Percentiles rank a stretch among this genome's conserved stretches.
phyloP scores from a whole-genome alignment of 306 rosid species.

The Cucurbita pepo region DNA sequence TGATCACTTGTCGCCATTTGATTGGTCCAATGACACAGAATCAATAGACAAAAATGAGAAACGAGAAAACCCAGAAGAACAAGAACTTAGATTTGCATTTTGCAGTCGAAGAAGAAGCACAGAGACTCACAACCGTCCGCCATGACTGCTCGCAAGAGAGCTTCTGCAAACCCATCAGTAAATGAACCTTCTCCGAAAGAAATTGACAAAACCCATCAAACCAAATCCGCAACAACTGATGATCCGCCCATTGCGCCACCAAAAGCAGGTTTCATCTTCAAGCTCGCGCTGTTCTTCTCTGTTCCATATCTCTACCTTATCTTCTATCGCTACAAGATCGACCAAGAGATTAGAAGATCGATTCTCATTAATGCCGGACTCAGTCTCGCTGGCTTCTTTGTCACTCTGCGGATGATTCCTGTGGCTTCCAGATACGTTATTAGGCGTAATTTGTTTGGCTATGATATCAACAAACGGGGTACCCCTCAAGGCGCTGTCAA shows the following conservation, averaged over 20 bases:
- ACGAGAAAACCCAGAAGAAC: not conserved
- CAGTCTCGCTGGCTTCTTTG: conserved; percentile 45
- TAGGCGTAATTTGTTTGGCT: conserved; percentile 61
- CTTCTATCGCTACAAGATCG: conserved; percentile 44
- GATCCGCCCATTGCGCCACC: conserved; percentile 64
- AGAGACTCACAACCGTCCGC: conserved; percentile 4
- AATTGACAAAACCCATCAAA: not conserved
- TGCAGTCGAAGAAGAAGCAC: not conserved
- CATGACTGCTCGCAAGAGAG: conserved; percentile 78
- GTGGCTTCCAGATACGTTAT: conserved; percentile 72
- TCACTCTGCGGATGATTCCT: conserved; percentile 60
- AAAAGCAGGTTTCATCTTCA: conserved; percentile 44
- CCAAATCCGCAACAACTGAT: conserved; percentile 11
- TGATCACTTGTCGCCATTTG: not conserved
- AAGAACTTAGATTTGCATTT: not conserved
- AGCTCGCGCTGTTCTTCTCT: conserved; percentile 34
- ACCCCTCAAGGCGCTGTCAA: conserved; percentile 56
- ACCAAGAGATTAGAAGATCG: conserved; percentile 38
- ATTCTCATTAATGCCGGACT: conserved; percentile 62
- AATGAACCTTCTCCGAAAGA: conserved; percentile 14
- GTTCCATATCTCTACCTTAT: conserved; percentile 56
- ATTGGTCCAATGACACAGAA: not conserved
- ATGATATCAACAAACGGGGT: conserved; percentile 85
- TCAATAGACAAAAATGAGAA: not conserved
- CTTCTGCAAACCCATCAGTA: conserved; percentile 17